Conservation (phyloP, 768 basidiomycete genomes). For the Ramaria sp. region DNA sequence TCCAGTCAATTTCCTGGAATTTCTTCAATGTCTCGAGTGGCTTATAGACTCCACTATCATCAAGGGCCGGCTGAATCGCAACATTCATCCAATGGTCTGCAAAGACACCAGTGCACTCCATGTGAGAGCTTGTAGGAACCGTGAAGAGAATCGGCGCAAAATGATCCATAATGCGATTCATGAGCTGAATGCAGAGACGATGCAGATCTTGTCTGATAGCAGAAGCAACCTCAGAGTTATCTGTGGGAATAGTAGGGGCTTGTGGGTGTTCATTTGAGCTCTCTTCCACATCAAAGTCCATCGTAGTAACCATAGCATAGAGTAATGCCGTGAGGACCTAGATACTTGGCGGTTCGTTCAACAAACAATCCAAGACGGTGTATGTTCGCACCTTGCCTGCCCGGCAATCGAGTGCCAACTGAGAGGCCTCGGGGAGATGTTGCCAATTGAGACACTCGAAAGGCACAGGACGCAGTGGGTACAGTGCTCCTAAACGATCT, state of each 20-base stretch:
- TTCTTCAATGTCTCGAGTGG: slow-evolving; percentile 62
- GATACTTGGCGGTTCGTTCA: slow-evolving; percentile 37
- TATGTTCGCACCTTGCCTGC: slow-evolving; percentile 16
- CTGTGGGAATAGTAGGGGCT: slow-evolving; percentile 1
- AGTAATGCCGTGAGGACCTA: slow-evolving; percentile 29
- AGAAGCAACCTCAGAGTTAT: slow-evolving; percentile 7
- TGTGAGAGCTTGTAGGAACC: slow-evolving; percentile 55
- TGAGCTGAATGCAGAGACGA: slow-evolving; percentile 36
- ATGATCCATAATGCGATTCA: slow-evolving; percentile 46
- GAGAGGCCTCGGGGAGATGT: slow-evolving; percentile 42
- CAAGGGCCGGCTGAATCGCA: slow-evolving; percentile 59
- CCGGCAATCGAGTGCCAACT: slow-evolving; percentile 36
- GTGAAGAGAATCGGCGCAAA: slow-evolving; percentile 70
- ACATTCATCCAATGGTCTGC: slow-evolving; percentile 64
- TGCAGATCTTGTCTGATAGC: slow-evolving; percentile 6
- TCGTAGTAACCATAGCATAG: slow-evolving; percentile 51
- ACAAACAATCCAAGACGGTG: slow-evolving; percentile 1
- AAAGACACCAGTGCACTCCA: slow-evolving; percentile 62
- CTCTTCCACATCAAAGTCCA: slow-evolving; percentile 40
- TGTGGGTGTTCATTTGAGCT: slow-evolving; percentile 1
- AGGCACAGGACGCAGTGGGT: slow-evolving; percentile 38
- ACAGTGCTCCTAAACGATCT: slow-evolving; percentile 32
- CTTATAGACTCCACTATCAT: slow-evolving; percentile 50
- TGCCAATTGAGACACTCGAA: slow-evolving; percentile 27
- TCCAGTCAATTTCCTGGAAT: slow-evolving; percentile 53